Conservation (phyloP, 371 early-diverging fungal genomes). For the Nematocida ironsii region DNA sequence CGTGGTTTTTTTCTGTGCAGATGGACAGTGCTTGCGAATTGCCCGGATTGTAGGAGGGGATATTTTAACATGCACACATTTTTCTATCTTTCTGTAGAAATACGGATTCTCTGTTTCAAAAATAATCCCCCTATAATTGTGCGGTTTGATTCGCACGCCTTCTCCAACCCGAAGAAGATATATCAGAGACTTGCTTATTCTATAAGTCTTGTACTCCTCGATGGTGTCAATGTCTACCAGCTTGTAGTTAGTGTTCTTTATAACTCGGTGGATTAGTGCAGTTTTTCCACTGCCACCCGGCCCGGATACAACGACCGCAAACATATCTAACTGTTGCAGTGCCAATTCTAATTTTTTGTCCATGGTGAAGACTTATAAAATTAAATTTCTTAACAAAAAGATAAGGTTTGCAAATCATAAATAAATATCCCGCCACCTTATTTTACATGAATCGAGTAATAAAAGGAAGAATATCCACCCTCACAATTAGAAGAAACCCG, state of each 20-base stretch:
- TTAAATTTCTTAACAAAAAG: conserved; percentile 40
- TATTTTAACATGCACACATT: conserved; percentile 19
- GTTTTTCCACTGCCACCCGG: conserved; percentile 48
- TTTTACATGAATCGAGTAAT: not conserved
- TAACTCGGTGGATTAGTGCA: not conserved
- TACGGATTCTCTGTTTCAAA: conserved; percentile 46
- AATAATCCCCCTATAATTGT: conserved; percentile 18
- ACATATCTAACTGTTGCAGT: not conserved
- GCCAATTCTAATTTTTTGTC: not conserved
- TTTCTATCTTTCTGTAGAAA: conserved; percentile 21
- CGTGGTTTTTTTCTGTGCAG: not conserved
- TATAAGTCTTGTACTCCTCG: conserved; percentile 29
- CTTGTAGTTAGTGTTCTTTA: not conserved
- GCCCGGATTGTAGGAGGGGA: not conserved
- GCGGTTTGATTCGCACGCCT: not conserved
- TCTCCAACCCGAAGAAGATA: conserved; percentile 41
- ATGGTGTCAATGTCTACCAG: conserved; percentile 38
- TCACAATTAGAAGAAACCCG: not conserved
- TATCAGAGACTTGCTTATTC: conserved; percentile 19
- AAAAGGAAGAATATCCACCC: not conserved
- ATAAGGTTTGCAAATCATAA: conserved; percentile 22
- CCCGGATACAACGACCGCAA: conserved; percentile 34
- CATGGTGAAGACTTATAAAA: conserved; percentile 11
- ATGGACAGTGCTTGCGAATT: not conserved
- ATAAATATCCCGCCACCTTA: not conserved